A percentile compares a stretch with the other conserved stretches of the same genome.
Conservation (phyloP, 768 basidiomycete genomes). For the Ramaria rubella region DNA sequence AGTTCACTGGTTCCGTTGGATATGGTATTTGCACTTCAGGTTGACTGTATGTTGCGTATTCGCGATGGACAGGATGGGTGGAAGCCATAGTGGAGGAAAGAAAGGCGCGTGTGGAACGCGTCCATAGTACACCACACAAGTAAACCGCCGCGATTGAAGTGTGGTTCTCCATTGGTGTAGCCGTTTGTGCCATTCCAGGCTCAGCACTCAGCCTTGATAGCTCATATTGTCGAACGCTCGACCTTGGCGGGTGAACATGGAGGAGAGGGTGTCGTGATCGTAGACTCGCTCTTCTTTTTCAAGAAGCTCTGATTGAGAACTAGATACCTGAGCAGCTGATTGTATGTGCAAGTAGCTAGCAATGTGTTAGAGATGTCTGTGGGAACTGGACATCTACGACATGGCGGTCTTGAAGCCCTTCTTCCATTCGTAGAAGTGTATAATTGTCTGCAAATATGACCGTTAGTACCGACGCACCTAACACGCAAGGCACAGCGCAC, state of each 20-base stretch:
- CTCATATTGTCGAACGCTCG: background rate
- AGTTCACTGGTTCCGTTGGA: background rate
- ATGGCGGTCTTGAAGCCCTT: constrained; percentile 98
- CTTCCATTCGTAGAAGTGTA: constrained; percentile 99
- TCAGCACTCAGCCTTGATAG: too few relatives aligned
- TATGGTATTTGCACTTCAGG: constrained; percentile 8
- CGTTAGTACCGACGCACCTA: constrained; percentile 19
- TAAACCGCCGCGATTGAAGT: constrained; percentile 64
- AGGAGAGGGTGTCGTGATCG: constrained; percentile 6
- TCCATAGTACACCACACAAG: background rate
- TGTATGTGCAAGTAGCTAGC: constrained; percentile 81
- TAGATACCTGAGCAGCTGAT: constrained; percentile 95
- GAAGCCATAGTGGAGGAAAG: too few relatives aligned
- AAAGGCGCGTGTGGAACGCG: background rate
- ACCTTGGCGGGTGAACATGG: constrained; percentile 1
- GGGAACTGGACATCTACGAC: constrained; percentile 42
- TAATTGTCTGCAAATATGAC: constrained; percentile 48
- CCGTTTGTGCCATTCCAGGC: too few relatives aligned
- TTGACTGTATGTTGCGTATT: background rate
- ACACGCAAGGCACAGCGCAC: too few relatives aligned
- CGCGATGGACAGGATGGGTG: constrained; percentile 4
- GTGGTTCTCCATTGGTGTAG: constrained; percentile 41
- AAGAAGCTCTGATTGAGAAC: constrained; percentile 83
- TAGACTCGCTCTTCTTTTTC: constrained; percentile 42
- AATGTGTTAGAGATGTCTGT: background rate